Percentiles rank a stretch among this genome's conserved stretches.
phyloP scores from a whole-genome alignment of 768 basidiomycete genomes.

The Amanita polypyramis region DNA sequence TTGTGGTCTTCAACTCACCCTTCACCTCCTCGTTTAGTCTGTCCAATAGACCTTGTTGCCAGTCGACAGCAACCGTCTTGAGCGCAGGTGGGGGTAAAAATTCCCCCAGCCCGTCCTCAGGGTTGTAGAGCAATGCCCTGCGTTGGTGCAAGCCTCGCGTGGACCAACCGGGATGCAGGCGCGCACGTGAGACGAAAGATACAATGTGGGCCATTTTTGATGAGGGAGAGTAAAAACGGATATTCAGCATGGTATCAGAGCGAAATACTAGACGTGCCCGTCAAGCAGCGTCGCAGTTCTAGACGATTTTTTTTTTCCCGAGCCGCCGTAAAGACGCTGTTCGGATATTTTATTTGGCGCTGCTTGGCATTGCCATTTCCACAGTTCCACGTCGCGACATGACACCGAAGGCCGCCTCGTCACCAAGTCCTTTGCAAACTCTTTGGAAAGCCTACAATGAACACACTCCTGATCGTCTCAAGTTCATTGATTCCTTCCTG shows the following conservation, averaged over 20 bases:
- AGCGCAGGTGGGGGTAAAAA: conserved; percentile 73
- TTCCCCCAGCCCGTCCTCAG: conserved; percentile 63
- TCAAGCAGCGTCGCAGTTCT: neutral
- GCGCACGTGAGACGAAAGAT: neutral
- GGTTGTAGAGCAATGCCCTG: conserved; percentile 48
- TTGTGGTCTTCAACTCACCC: conserved; percentile 32
- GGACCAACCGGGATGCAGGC: conserved; percentile 13
- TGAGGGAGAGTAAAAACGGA: conserved; percentile 4
- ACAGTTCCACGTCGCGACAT: conserved; percentile 27
- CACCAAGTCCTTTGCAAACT: conserved; percentile 30
- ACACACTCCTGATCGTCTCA: conserved; percentile 74
- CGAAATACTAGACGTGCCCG: conserved; percentile 1
- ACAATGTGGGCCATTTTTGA: conserved; percentile 15
- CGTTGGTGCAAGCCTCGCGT: conserved; percentile 39
- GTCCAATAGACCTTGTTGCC: conserved; percentile 75
- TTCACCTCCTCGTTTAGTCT: conserved; percentile 66
- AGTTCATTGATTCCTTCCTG: conserved; percentile 90
- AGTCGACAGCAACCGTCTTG: conserved; percentile 66
- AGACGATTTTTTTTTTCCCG: conserved; percentile 11
- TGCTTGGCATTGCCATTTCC: conserved; percentile 15
- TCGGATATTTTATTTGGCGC: too few relatives aligned
- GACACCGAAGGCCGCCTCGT: conserved; percentile 23
- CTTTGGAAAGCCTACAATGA: conserved; percentile 72
- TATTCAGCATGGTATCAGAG: neutral
- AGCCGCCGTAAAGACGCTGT: too few relatives aligned